phyloP scores from a whole-genome alignment of 441 rosid genomes.

The Pelargonium exstipulatum region DNA sequence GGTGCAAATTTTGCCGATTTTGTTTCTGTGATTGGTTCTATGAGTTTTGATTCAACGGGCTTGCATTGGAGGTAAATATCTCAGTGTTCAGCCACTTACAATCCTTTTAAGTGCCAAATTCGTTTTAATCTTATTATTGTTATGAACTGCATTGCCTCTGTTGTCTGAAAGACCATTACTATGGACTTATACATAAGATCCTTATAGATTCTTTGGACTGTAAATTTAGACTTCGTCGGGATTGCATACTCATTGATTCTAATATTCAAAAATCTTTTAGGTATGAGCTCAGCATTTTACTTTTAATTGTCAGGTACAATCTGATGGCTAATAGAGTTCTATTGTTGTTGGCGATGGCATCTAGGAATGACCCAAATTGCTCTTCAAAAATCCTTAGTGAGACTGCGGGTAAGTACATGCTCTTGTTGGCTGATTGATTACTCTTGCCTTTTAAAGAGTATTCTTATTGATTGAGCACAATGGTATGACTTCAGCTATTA shows the following conservation, averaged over 20 bases:
- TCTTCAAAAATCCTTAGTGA: constrained; percentile 74
- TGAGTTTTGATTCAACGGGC: constrained; percentile 87
- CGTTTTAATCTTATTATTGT: constrained; percentile 9
- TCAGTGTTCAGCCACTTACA: constrained; percentile 19
- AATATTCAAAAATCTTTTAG: neutral
- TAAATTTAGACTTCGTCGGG: neutral
- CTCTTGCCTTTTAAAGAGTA: constrained; percentile 17
- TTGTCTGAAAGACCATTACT: constrained; percentile 1
- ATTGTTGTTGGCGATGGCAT: constrained; percentile 90
- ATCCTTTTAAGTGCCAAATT: constrained; percentile 8
- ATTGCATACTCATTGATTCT: neutral
- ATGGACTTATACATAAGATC: neutral
- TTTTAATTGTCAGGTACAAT: constrained; percentile 62
- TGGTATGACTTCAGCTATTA: neutral
- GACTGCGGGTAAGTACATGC: constrained; percentile 67
- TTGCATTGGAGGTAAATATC: constrained; percentile 90
- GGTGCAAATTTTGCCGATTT: constrained; percentile 67
- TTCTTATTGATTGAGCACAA: constrained; percentile 15
- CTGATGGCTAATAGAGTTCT: constrained; percentile 98
- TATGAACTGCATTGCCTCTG: constrained; percentile 13
- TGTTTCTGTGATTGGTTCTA: constrained; percentile 78
- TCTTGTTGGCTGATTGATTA: constrained; percentile 22
- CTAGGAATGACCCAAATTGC: constrained; percentile 60
- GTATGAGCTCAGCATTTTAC: constrained; percentile 17
- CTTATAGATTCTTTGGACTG: neutral